A percentile compares a stretch with the other conserved stretches of the same genome.
Conservation (phyloP, 2,329 filamentous ascomycete genomes). For the Dactylellina leptospora region DNA sequence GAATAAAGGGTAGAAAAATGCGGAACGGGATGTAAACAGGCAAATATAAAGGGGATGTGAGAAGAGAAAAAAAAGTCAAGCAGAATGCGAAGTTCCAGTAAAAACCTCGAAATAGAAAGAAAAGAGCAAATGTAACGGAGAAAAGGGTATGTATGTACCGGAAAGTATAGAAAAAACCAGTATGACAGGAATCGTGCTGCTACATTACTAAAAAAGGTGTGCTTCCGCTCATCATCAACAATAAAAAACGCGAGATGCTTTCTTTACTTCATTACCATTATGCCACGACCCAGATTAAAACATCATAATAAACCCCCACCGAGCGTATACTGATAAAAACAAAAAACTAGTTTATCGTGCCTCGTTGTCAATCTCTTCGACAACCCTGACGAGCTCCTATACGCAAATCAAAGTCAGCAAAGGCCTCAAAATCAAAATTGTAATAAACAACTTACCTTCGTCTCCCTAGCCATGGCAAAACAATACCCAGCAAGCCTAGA, state of each 20-base stretch:
- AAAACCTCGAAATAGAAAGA: not conserved
- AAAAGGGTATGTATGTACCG: not conserved
- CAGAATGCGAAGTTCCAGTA: not conserved
- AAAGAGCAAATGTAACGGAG: not conserved
- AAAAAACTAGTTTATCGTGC: conserved; percentile 11
- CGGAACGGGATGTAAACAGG: too few relatives aligned
- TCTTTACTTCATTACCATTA: conserved; percentile 29
- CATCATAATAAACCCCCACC: not conserved
- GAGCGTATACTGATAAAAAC: conserved; percentile 4
- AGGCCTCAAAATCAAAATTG: not conserved
- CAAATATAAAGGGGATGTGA: not conserved
- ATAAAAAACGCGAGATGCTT: conserved; percentile 12
- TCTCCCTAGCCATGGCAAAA: conserved; percentile 84
- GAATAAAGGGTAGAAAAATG: too few relatives aligned
- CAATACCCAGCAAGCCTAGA: conserved; percentile 80
- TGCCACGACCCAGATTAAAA: conserved; percentile 14
- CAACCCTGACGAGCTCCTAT: conserved; percentile 55
- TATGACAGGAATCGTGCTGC: conserved; percentile 22
- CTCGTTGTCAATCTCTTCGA: conserved; percentile 57
- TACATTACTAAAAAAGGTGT: conserved; percentile 25
- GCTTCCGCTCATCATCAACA: conserved; percentile 25
- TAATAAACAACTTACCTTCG: conserved; percentile 67
- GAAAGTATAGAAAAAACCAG: not conserved
- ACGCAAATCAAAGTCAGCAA: conserved; percentile 12
- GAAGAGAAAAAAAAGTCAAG: not conserved